Percentiles rank a stretch among this genome's conserved stretches.
Conservation (phyloP, 495 filamentous ascomycete genomes). For the Aspergillus olivimuriae region DNA sequence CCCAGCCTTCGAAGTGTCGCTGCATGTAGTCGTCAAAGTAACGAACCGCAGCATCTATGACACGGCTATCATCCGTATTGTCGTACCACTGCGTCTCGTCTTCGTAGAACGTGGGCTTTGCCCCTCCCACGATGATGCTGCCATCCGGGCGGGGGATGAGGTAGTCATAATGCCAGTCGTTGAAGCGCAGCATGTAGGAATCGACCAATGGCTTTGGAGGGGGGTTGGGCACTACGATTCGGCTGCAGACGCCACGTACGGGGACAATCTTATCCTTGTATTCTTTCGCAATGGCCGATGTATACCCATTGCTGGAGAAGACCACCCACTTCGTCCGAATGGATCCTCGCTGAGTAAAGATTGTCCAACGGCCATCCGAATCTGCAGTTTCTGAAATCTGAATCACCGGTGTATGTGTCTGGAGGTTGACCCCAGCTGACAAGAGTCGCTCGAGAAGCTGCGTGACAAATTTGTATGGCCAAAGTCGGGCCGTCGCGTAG, state of each 20-base stretch:
- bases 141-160: slow-evolving; percentile 45
- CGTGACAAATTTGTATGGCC: slow-evolving; percentile 80
- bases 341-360: slow-evolving; percentile 59
- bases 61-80: slow-evolving; percentile 40
- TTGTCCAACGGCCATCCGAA: slow-evolving; percentile 16
- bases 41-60: slow-evolving; percentile 30
- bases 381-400: slow-evolving; percentile 23
- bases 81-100: slow-evolving; percentile 40
- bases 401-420: slow-evolving; percentile 67
- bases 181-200: slow-evolving; percentile 24
- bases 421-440: slow-evolving; percentile 58
- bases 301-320: slow-evolving; percentile 76
- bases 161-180: slow-evolving; percentile 37
- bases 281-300: slow-evolving; percentile 59
- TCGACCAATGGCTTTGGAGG: slow-evolving; percentile 11
- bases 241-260: slow-evolving; percentile 49
- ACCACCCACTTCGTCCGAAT: slow-evolving; percentile 56
- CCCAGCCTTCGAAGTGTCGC: slow-evolving; percentile 44
- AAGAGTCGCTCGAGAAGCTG: slow-evolving; percentile 57
- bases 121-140: slow-evolving; percentile 49
- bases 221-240: slow-evolving; percentile 24
- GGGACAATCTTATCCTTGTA: slow-evolving; percentile 72
- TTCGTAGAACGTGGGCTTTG: slow-evolving; percentile 25
- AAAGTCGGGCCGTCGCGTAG: slow-evolving; percentile 44
- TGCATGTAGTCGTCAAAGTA: slow-evolving; percentile 48